phyloP scores from a whole-genome alignment of 495 filamentous ascomycete genomes.

The Extremus antarcticus region DNA sequence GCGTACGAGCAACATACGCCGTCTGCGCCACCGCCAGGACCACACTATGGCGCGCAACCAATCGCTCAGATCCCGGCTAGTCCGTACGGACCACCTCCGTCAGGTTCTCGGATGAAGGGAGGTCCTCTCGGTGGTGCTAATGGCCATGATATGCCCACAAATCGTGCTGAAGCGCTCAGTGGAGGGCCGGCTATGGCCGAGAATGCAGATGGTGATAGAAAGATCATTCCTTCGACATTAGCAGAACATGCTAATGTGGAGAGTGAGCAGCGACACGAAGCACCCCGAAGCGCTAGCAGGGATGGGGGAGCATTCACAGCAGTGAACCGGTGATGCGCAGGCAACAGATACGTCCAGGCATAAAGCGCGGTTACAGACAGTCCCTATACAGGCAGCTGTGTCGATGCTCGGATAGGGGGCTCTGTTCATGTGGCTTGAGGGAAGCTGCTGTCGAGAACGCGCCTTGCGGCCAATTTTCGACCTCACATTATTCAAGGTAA shows the following conservation, averaged over 20 bases:
- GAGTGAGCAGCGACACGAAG: neutral
- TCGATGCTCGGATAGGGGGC: neutral
- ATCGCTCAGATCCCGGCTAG: neutral
- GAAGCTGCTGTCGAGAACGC: no score
- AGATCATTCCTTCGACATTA: neutral
- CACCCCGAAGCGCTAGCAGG: neutral
- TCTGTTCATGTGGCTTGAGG: no score
- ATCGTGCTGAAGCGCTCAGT: no score
- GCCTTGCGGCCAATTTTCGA: no score
- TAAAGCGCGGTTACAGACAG: neutral
- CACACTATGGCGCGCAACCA: neutral
- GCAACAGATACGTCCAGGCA: no score
- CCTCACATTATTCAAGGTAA: no score
- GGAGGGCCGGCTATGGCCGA: conserved; percentile 13
- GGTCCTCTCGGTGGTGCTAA: no score
- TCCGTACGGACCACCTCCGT: conserved; percentile 5
- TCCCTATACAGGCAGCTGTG: neutral
- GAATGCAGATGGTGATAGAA: conserved; percentile 24
- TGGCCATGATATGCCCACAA: no score
- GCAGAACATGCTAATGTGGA: conserved; percentile 1
- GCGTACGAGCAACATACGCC: neutral
- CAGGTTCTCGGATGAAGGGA: conserved; percentile 6
- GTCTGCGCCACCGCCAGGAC: neutral
- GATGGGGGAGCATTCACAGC: neutral
- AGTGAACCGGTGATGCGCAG: neutral